Base-by-base conservation (phyloP, 257 asterid species). In the Sherardia arvensis region DNA sequence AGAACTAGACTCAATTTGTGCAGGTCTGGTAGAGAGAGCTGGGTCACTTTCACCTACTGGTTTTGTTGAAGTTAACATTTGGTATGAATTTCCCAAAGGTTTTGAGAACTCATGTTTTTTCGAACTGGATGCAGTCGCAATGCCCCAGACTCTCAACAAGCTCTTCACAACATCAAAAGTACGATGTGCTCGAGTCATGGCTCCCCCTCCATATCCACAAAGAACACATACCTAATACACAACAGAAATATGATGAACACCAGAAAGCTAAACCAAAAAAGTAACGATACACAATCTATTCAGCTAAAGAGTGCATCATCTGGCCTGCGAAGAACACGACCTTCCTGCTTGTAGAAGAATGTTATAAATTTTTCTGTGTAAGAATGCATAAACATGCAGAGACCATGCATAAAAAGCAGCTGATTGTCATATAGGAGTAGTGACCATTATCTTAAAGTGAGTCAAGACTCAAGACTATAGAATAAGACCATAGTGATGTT, bases 121-220 rank as follows among this genome's bases (percentile, higher is more conserved):
- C 26, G 20, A 14, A 51, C n/a, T 12, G 66, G 62, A 64, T 60
- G 66, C 59, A 20, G 64, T 20, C 40, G 10, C 29, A 20, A 59
- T 9, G 32, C 62, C 59, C 77, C 77, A 68, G 15, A 69, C 73
- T 59, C 25, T 62, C 70, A 73, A 53, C 32, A 73, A 67, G 66
- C 73, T 47, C 69, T 63, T 73, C 55, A 73, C 77, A 48, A 53
- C 22, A 27, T 68, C 64, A 25, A n/a, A 69, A 73, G 73, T 68
- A 55, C 53, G 43, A 10, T 67, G 63, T 40, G 77, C 77, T 48
- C 36, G 73, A 67, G 77, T 73, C 77, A 73, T 73, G 66, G 77
- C 73, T 40, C 77, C 77, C 8, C 69, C 77, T 56, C 73, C 77
- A 68, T 73, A 68, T 23, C 77, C 77, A 63, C 77, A 73, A 12